Conservation (phyloP, 2,329 filamentous ascomycete genomes). For the Cladosporium velox region DNA sequence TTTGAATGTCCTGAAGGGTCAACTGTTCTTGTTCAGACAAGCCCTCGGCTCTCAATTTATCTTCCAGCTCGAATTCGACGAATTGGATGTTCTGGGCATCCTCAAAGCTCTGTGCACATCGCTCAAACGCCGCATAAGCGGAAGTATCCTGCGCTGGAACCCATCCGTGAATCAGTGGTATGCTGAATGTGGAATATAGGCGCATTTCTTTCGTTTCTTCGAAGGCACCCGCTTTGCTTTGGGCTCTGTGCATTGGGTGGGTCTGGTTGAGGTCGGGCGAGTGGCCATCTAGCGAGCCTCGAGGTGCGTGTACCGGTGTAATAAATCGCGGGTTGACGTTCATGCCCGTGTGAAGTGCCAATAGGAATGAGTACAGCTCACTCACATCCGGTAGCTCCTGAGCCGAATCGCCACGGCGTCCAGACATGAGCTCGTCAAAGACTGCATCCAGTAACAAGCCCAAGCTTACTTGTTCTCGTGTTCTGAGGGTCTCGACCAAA, state of each 20-base stretch:
- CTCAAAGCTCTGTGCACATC: slow-evolving; percentile 82
- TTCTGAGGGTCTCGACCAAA: slow-evolving; percentile 73
- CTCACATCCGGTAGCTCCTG: slow-evolving; percentile 77
- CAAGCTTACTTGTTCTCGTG: slow-evolving; percentile 84
- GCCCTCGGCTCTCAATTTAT: slow-evolving; percentile 67
- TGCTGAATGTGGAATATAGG: slow-evolving; percentile 85
- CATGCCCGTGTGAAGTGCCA: slow-evolving; percentile 92
- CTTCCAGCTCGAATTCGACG: slow-evolving; percentile 82
- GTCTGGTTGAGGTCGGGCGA: slow-evolving; percentile 40
- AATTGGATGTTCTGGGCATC: slow-evolving; percentile 89
- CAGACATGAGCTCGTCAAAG: slow-evolving; percentile 89
- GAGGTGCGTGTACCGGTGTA: slow-evolving; percentile 41
- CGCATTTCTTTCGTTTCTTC: slow-evolving; percentile 84
- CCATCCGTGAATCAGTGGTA: slow-evolving; percentile 94
- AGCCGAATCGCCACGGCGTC: slow-evolving; percentile 64
- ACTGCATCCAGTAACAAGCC: slow-evolving; percentile 83
- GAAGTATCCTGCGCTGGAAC: slow-evolving; percentile 68
- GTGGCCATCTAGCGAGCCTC: slow-evolving; percentile 29
- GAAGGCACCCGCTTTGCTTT: slow-evolving; percentile 70
- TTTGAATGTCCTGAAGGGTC: slow-evolving; percentile 77
- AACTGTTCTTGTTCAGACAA: slow-evolving; percentile 74
- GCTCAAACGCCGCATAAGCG: slow-evolving; percentile 68
- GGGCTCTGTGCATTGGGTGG: slow-evolving; percentile 38
- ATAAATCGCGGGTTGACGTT: slow-evolving; percentile 94
- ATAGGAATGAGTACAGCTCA: slow-evolving; percentile 83